Evolutionary conservation across 179 eudicot genomes (phyloP).

Genomic region (Camellia oleifera): DNA sequence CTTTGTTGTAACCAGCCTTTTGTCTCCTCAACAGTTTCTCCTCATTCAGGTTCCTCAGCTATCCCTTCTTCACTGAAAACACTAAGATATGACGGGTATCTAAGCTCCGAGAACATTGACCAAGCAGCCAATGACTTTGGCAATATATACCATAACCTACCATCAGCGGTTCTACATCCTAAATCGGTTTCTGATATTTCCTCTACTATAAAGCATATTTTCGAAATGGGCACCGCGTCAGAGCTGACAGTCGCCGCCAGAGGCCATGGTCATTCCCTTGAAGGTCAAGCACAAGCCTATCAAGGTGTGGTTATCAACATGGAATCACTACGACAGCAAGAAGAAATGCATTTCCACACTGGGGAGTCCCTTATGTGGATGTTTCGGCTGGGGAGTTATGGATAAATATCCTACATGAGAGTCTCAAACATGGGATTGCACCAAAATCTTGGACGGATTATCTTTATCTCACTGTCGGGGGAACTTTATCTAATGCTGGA

Average conservation of each 20-base stretch:
- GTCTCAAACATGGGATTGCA: constrained; percentile 61
- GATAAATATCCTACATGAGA: constrained; percentile 71
- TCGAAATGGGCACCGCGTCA: constrained; percentile 55
- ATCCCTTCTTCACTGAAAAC: constrained; percentile 21
- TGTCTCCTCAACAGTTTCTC: constrained; percentile 22
- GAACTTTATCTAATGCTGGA: constrained; percentile 89
- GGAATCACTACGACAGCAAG: constrained; percentile 60
- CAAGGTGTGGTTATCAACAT: constrained; percentile 75
- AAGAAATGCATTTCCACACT: constrained; percentile 45
- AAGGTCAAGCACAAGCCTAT: constrained; percentile 81
- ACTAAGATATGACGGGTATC: constrained; percentile 47
- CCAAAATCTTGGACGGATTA: constrained; percentile 96
- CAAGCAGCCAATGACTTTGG: constrained; percentile 82
- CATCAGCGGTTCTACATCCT: constrained; percentile 67
- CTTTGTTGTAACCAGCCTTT: constrained; percentile 29
- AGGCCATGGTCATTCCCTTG: constrained; percentile 93
- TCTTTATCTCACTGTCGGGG: constrained; percentile 79
- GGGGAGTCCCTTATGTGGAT: constrained; percentile 65
- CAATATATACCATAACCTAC: constrained; percentile 53
- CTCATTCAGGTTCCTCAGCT: constrained; percentile 18
- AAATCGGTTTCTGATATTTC: constrained; percentile 77
- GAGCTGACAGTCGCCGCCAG: constrained; percentile 74
- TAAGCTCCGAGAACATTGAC: constrained; percentile 42
- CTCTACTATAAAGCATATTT: constrained; percentile 48
- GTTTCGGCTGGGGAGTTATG: constrained; percentile 74